Conservation (phyloP, 2,329 filamentous ascomycete species). For the Mycosphaerella sp. region DNA sequence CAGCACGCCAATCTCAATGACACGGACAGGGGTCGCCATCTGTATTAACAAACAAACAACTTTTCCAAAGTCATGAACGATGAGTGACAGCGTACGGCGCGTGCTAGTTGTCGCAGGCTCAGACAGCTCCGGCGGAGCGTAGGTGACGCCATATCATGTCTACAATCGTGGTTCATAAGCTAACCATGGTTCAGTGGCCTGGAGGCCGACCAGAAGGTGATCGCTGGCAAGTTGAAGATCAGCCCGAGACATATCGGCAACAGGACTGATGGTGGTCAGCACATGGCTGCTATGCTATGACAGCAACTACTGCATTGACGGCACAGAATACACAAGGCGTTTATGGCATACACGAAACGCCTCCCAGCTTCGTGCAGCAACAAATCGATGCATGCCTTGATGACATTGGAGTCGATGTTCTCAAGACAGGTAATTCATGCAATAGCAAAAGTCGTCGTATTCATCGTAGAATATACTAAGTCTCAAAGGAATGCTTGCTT, state of each 20-base stretch:
- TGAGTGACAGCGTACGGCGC: constrained; percentile 36
- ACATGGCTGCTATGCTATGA: constrained; percentile 93
- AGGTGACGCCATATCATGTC: constrained; percentile 36
- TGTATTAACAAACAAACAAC: constrained; percentile 6
- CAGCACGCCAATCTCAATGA: constrained; percentile 11
- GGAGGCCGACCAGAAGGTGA: constrained; percentile 92
- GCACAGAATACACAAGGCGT: constrained; percentile 90
- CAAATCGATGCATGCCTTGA: constrained; percentile 79
- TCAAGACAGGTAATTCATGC: constrained; percentile 68
- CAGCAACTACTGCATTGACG: constrained; percentile 90
- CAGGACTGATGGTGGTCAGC: constrained; percentile 38
- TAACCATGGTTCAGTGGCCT: constrained; percentile 58
- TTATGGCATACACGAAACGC: constrained; percentile 70
- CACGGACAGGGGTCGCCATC: neutral
- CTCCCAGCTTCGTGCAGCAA: constrained; percentile 70
- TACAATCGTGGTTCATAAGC: neutral
- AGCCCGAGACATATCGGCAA: neutral
- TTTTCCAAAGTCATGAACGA: neutral
- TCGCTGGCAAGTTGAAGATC: constrained; percentile 36
- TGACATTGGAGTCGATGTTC: constrained; percentile 80
- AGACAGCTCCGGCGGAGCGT: constrained; percentile 87
- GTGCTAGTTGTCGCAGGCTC: constrained; percentile 82
- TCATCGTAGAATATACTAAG: constrained; percentile 12
- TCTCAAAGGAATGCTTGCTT: constrained; percentile 72
- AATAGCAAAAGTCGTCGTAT: constrained; percentile 24